phyloP scores from a whole-genome alignment of 352 stramenopile genomes.

The Phytopythium kandeliae region DNA sequence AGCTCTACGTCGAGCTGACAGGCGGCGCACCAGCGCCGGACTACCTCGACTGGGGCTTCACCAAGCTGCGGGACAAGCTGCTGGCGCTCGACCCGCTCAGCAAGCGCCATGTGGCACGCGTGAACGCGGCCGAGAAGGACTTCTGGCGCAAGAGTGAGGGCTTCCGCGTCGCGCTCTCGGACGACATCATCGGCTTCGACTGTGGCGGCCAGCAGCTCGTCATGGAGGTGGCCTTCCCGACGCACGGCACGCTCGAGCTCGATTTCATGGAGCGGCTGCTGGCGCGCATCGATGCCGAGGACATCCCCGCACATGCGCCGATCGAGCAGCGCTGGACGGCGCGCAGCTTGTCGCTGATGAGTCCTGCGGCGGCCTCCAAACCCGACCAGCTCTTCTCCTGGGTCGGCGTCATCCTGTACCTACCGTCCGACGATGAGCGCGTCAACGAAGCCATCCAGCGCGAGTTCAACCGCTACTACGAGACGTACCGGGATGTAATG shows the following conservation, averaged over 20 bases:
- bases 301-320: conserved; percentile 92
- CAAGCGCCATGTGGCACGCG: conserved; percentile 89
- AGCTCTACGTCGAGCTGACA: conserved; percentile 74
- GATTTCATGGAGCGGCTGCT: conserved; percentile 94
- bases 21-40: conserved; percentile 49
- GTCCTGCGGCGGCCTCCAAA: conserved; percentile 83
- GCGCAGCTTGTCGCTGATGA: conserved; percentile 89
- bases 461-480: conserved; percentile 92
- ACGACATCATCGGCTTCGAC: conserved; percentile 98
- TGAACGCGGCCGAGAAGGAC: conserved; percentile 94
- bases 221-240: conserved; percentile 95
- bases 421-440: conserved; percentile 69
- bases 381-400: conserved; percentile 86
- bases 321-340: conserved; percentile 98
- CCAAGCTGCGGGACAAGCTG: conserved; percentile 79
- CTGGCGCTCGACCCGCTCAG: conserved; percentile 85
- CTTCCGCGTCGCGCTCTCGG: conserved; percentile 87
- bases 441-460: conserved; percentile 78
- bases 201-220: conserved; percentile 98
- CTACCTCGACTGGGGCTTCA: conserved; percentile 78
- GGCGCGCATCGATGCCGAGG: conserved; percentile 86
- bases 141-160: conserved; percentile 95
- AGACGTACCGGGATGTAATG: conserved; percentile 85
- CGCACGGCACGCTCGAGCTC: conserved; percentile 75
- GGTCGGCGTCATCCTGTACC: conserved; percentile 98